Evolutionary conservation across 768 basidiomycete species (phyloP).

Genomic region (Lactarius sp.): DNA sequence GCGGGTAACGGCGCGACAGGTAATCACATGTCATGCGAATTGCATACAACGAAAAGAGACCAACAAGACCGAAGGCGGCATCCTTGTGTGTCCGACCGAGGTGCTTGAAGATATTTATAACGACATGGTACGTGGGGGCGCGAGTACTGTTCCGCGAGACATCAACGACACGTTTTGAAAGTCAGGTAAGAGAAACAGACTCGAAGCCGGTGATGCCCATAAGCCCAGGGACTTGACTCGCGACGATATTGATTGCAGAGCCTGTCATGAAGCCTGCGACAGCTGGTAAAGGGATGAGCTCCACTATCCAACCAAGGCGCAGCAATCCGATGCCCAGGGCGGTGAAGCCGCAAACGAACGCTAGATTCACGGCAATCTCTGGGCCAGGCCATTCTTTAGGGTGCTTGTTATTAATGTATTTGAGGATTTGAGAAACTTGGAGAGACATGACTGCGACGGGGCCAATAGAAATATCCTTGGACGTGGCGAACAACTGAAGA

Average conservation of each 20-base stretch:
- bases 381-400: slow-evolving; percentile 59
- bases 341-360: slow-evolving; percentile 88
- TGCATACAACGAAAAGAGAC: slow-evolving; percentile 62
- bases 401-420: slow-evolving; percentile 48
- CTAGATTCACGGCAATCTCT: slow-evolving; percentile 77
- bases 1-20: slow-evolving; percentile 55
- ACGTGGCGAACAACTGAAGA: slow-evolving; percentile 84
- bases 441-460: slow-evolving; percentile 99
- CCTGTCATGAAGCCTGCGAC: slow-evolving; percentile 96
- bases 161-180: slow-evolving; percentile 1
- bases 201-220: slow-evolving; percentile 85
- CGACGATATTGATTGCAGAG: slow-evolving; percentile 88
- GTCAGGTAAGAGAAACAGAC: slow-evolving; percentile 40
- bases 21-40: slow-evolving; percentile 56
- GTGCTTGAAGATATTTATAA: slow-evolving; percentile 90
- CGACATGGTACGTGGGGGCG: slow-evolving; percentile 76
- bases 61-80: slow-evolving; percentile 85
- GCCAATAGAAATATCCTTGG: slow-evolving; percentile 98
- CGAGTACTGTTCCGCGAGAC: slow-evolving; percentile 55
- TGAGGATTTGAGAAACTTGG: slow-evolving; percentile 76
- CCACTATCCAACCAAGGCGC: slow-evolving; percentile 89
- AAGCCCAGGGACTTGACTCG: slow-evolving; percentile 83
- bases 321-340: slow-evolving; percentile 86
- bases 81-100: slow-evolving; percentile 67
- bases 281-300: slow-evolving; percentile 86